These are phyloP conservation scores for Castanea mollissima DNA, from an alignment of 306 rosid species.

Conservation along the genomic window DNA sequence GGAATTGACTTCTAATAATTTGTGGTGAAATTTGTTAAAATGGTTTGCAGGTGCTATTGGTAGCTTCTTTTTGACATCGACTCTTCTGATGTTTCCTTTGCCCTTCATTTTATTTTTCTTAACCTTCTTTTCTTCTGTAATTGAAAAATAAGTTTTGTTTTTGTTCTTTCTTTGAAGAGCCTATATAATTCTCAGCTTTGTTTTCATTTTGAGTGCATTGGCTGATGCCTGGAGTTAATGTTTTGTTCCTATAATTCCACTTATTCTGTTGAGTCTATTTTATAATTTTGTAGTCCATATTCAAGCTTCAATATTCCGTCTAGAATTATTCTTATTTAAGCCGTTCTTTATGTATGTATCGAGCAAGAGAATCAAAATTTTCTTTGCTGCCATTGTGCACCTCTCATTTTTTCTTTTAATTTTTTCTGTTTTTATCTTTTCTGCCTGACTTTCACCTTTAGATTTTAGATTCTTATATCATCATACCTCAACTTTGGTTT, in stretches of 20 bases:
- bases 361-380: constrained; percentile 2
- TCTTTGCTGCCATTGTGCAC: constrained; percentile 4
- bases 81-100: background rate
- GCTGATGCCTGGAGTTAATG: constrained; percentile 9
- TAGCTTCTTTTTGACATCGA: constrained; percentile 5
- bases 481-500: background rate
- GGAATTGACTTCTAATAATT: constrained; percentile 3
- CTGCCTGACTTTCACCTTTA: background rate
- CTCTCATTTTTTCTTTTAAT: background rate
- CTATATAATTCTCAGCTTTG: background rate
- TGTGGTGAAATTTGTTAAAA: background rate
- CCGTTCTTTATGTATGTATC: constrained; percentile 18
- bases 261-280: background rate
- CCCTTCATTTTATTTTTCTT: background rate
- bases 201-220: background rate
- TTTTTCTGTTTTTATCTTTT: background rate
- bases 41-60: background rate
- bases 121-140: background rate
- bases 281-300: background rate
- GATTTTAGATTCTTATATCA: background rate
- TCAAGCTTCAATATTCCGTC: background rate
- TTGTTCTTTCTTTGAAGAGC: background rate
- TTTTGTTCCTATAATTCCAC: background rate
- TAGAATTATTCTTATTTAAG: background rate
- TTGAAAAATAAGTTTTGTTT: background rate